These are phyloP conservation scores for Monosporascus cannonballus DNA, from an alignment of 2,329 filamentous ascomycete genomes.

Conservation along the genomic window DNA sequence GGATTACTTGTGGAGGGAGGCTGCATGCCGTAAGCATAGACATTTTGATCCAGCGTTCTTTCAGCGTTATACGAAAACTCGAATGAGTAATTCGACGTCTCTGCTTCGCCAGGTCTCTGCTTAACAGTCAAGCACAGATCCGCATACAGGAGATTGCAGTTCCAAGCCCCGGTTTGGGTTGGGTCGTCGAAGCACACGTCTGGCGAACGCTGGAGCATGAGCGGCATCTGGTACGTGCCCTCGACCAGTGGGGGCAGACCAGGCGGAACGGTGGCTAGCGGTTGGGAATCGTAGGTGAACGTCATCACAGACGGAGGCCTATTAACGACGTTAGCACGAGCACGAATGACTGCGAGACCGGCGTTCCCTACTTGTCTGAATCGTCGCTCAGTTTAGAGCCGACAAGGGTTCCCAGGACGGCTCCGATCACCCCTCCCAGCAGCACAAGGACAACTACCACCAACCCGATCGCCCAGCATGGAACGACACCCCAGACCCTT, in stretches of 20 bases:
- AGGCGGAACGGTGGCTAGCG: constrained; percentile 43
- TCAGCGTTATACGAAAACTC: constrained; percentile 33
- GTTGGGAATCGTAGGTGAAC: constrained; percentile 42
- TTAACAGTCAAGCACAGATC: constrained; percentile 38
- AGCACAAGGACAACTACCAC: constrained; percentile 42
- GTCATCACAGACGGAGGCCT: constrained; percentile 15
- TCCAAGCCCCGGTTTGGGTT: constrained; percentile 54
- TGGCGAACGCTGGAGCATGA: constrained; percentile 42
- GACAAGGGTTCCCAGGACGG: constrained; percentile 46
- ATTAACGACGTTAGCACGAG: constrained; percentile 10
- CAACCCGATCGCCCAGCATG: constrained; percentile 55
- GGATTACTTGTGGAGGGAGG: constrained; percentile 36
- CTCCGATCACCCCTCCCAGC: constrained; percentile 49
- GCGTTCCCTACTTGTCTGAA: constrained; percentile 6
- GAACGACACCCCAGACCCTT: constrained; percentile 53
- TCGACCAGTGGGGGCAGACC: constrained; percentile 46
- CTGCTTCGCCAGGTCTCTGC: constrained; percentile 17
- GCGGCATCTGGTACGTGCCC: constrained; percentile 51
- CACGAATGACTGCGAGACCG: not conserved
- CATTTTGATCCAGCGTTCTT: constrained; percentile 26
- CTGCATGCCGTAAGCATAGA: constrained; percentile 49
- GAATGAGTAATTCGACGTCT: constrained; percentile 34
- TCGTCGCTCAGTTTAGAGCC: constrained; percentile 20
- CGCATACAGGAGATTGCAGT: constrained; percentile 47
- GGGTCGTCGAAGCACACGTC: constrained; percentile 52